These are phyloP conservation scores for Podospora pseudoanserina DNA, from an alignment of 495 filamentous ascomycete genomes.

Conservation along the genomic window DNA sequence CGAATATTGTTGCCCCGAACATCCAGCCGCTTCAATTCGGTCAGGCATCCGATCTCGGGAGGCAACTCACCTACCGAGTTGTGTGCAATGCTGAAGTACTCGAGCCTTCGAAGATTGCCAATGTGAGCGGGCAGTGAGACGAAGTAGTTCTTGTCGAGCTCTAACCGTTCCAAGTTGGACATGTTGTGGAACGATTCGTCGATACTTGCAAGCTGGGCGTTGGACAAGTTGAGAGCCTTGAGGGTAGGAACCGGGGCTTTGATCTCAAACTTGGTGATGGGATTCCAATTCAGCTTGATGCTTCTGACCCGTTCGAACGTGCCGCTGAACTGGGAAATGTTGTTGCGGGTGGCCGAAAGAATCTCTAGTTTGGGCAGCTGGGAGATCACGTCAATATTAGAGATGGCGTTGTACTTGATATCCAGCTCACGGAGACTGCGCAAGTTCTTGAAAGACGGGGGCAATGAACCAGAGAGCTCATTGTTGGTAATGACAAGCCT, in stretches of 20 bases:
- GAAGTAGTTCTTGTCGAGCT: slow-evolving; percentile 93
- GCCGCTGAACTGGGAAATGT: slow-evolving; percentile 79
- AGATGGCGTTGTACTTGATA: slow-evolving; percentile 84
- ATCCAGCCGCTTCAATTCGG: slow-evolving; percentile 79
- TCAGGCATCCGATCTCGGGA: slow-evolving; percentile 76
- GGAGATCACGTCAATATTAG: slow-evolving; percentile 78
- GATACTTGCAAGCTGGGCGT: slow-evolving; percentile 79
- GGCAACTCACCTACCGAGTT: slow-evolving; percentile 83
- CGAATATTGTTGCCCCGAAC: slow-evolving; percentile 88
- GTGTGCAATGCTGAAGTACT: slow-evolving; percentile 88
- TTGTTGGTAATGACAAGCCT: slow-evolving; percentile 96
- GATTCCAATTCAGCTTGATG: slow-evolving; percentile 85
- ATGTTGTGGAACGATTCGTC: slow-evolving; percentile 86
- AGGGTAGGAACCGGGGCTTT: slow-evolving; percentile 71
- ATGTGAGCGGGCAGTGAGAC: slow-evolving; percentile 80
- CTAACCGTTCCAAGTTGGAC: slow-evolving; percentile 76
- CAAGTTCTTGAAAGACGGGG: slow-evolving; percentile 64
- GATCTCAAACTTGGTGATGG: slow-evolving; percentile 88
- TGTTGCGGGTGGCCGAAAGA: slow-evolving; percentile 84
- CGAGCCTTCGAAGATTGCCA: slow-evolving; percentile 75
- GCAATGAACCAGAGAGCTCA: slow-evolving; percentile 67
- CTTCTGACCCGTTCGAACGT: slow-evolving; percentile 79
- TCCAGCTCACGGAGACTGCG: slow-evolving; percentile 85
- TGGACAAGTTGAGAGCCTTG: slow-evolving; percentile 79
- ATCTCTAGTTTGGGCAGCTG: slow-evolving; percentile 82